Evolutionary conservation across 1,284 basidiomycete genomes (phyloP), one percentile per base, ranked within the genome.

Genomic region (Moesziomyces sp.): DNA sequence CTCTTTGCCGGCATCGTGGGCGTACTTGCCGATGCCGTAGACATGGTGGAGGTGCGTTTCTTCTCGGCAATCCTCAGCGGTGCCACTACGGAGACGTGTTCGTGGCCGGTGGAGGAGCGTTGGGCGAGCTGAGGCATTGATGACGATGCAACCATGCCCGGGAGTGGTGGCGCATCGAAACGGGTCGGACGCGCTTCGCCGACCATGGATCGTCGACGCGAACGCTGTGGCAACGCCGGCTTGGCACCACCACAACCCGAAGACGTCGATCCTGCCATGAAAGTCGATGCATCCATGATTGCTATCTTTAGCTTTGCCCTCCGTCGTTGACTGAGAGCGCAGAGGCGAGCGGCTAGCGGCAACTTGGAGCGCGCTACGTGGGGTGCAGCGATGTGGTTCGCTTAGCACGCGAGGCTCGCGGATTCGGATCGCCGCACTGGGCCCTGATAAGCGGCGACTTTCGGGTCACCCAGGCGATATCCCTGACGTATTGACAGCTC

Each of bases 1-100:
- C 48, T 58, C 34, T 58, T 51, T 0, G 48, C 7, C 10, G 48
- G 48, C 49, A 58, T 46, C 3, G 55, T 58, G 0, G 48, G 55
- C 11, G 55, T 58, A 19, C 10, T 40, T 28, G 55, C 9, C 11
- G 48, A 51, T 4, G 26, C 14, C 3, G 48, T 38, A 21, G 48
- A 51, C 38, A 8, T 38, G 6, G 23, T 24, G 21, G 46, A 55
- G 21, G 53, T 21, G 9, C 21, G 46, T 24, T 34, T 56, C 26
- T 56, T 56, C 38, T 23, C 43, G 38, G n/a, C n/a, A 14, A 58
- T n/a, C 24, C 50, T 45, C 3, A 58, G 28, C 14, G 55, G 55
- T 11, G 55, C 55, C 28, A 45, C 42, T 26, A 34, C 18, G 21
- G n/a, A 46, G 7, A 46, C 16, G 24, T 2, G 13, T 46, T 8